phyloP scores from a whole-genome alignment of 2,329 filamentous ascomycete genomes.

The Leptographium lundbergii region DNA sequence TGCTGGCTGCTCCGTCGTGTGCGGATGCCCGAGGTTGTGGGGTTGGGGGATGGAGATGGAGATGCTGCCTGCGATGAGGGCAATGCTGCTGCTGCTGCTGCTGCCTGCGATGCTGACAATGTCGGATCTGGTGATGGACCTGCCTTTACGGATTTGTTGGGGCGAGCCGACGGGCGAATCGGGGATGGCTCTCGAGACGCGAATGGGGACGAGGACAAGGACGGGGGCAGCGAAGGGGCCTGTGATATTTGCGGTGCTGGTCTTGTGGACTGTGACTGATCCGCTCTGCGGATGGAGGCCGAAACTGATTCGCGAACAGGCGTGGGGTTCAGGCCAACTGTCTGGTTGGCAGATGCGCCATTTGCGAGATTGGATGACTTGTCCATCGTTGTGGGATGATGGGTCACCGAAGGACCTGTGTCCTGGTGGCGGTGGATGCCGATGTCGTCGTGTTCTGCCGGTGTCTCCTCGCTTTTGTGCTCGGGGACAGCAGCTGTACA shows the following conservation, averaged over 20 bases:
- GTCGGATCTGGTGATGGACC: not conserved
- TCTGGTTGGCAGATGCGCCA: slow-evolving; percentile 14
- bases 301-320: slow-evolving; percentile 16
- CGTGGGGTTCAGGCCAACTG: slow-evolving; percentile 12
- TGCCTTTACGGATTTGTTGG: slow-evolving; percentile 13
- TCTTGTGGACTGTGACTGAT: slow-evolving; percentile 9
- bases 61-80: not conserved
- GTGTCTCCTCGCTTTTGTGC: not conserved
- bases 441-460: not conserved
- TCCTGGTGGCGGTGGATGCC: not conserved
- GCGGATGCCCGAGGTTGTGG: slow-evolving; percentile 27
- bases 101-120: not conserved
- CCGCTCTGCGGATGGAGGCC: slow-evolving; percentile 13
- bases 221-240: slow-evolving; percentile 16
- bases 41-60: slow-evolving; percentile 42
- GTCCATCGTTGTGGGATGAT: slow-evolving; percentile 22
- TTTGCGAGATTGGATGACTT: slow-evolving; percentile 19
- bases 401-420: slow-evolving; percentile 7
- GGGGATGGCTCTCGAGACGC: slow-evolving; percentile 35
- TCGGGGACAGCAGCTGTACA: not conserved
- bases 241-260: slow-evolving; percentile 11
- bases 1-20: slow-evolving; percentile 21
- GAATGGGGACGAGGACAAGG: slow-evolving; percentile 19
- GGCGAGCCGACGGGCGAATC: slow-evolving; percentile 24
- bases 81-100: not conserved